phyloP scores from a whole-genome alignment of 148 eudicot genomes.

The Nepenthes mirabilis region DNA sequence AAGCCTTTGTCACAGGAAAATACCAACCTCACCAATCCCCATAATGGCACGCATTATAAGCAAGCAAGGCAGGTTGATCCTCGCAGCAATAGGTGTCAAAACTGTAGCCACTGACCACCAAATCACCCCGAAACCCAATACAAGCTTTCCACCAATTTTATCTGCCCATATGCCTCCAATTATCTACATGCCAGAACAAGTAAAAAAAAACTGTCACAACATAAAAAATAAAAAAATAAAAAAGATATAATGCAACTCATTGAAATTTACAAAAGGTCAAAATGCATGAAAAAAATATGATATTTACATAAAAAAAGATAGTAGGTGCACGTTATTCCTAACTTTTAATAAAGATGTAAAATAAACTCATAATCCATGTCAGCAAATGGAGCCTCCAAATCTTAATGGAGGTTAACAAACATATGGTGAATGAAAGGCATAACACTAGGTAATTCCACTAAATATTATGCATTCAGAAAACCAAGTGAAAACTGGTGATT shows the following conservation, averaged over 20 bases:
- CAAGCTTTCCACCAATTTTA: conserved; percentile 84
- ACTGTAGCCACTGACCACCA: conserved; percentile 98
- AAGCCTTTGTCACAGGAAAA: conserved; percentile 1
- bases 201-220: background rate
- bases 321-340: too few relatives aligned
- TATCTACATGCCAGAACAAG: conserved; percentile 39
- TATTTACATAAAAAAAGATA: too few relatives aligned
- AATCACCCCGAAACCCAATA: conserved; percentile 92
- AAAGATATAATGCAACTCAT: background rate
- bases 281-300: too few relatives aligned
- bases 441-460: too few relatives aligned
- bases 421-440: too few relatives aligned
- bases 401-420: too few relatives aligned
- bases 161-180: conserved; percentile 98
- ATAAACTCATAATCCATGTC: too few relatives aligned
- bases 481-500: too few relatives aligned
- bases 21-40: conserved; percentile 97
- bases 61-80: conserved; percentile 72
- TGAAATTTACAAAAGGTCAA: background rate
- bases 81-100: conserved; percentile 94
- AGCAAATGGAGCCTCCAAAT: too few relatives aligned
- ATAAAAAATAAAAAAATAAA: background rate
- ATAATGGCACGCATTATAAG: conserved; percentile 83
- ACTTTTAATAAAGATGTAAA: too few relatives aligned
- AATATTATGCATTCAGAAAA: too few relatives aligned